A percentile compares a stretch with the other conserved stretches of the same genome.
Conservation (phyloP, 2,329 filamentous ascomycete genomes). For the Clonostachys solani region DNA sequence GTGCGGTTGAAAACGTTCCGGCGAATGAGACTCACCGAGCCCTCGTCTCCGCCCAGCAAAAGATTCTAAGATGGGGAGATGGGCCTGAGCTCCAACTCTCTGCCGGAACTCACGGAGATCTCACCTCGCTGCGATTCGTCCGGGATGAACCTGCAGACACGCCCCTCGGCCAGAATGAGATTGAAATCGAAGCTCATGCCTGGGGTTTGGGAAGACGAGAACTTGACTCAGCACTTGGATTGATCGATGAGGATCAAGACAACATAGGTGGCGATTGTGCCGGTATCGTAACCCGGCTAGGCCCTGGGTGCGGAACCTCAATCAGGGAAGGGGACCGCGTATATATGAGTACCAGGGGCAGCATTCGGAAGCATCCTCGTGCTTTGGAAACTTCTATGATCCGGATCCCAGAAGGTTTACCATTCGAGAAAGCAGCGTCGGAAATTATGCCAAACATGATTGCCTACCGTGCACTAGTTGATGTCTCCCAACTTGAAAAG, state of each 20-base stretch:
- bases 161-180: slow-evolving; percentile 25
- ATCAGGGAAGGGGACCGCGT: slow-evolving; percentile 8
- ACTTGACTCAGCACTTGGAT: slow-evolving; percentile 6
- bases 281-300: slow-evolving; percentile 9
- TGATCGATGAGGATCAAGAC: slow-evolving; percentile 7
- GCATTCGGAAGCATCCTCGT: slow-evolving; percentile 13
- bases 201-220: slow-evolving; percentile 11
- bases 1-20: not conserved
- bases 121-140: slow-evolving; percentile 13
- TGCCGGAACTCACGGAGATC: slow-evolving; percentile 7
- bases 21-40: not conserved
- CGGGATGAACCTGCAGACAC: not conserved
- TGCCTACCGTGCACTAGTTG: slow-evolving; percentile 1
- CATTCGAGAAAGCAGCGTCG: slow-evolving; percentile 16
- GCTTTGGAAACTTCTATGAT: not conserved
- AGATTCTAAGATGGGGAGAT: not conserved
- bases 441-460: not conserved
- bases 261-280: slow-evolving; percentile 7
- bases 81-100: not conserved
- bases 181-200: slow-evolving; percentile 19
- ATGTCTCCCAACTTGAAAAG: slow-evolving; percentile 15
- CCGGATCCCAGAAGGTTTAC: slow-evolving; percentile 6
- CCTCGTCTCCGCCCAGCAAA: not conserved
- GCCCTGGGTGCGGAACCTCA: slow-evolving; percentile 5
- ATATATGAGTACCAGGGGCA: slow-evolving; percentile 11